Conservation (phyloP, 352 stramenopile genomes). For the Globisporangium spiculum region DNA sequence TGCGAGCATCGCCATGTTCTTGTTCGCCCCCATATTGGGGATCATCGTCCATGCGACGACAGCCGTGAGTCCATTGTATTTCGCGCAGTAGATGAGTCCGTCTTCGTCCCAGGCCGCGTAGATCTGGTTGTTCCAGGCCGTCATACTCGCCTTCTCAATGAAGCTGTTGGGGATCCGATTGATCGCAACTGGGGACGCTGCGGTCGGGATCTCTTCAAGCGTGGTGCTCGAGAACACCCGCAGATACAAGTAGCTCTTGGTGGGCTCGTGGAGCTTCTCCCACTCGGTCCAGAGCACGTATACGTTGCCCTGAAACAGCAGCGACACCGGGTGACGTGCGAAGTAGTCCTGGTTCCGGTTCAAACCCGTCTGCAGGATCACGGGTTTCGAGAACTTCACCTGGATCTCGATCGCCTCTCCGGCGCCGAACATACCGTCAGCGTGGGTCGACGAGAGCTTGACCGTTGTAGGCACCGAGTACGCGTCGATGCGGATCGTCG, state of each 20-base stretch:
- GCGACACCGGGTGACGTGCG: constrained; percentile 34
- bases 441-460: constrained; percentile 49
- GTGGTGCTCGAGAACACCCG: constrained; percentile 44
- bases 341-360: constrained; percentile 58
- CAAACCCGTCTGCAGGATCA: constrained; percentile 59
- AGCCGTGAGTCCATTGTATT: constrained; percentile 43
- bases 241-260: constrained; percentile 55
- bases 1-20: constrained; percentile 44
- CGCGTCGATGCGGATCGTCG: constrained; percentile 44
- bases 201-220: constrained; percentile 26
- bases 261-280: constrained; percentile 27
- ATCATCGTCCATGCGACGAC: constrained; percentile 50
- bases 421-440: constrained; percentile 45
- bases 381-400: constrained; percentile 59
- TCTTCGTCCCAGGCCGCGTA: constrained; percentile 74
- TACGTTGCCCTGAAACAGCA: constrained; percentile 40
- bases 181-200: constrained; percentile 23
- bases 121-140: constrained; percentile 41
- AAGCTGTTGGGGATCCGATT: constrained; percentile 51
- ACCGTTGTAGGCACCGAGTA: constrained; percentile 56
- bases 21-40: constrained; percentile 63
- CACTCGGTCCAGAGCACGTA: constrained; percentile 74
- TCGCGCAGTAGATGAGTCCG: constrained; percentile 52
- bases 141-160: constrained; percentile 43
- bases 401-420: constrained; percentile 71